Evolutionary conservation across 2,329 filamentous ascomycete genomes (phyloP), one percentile per base, ranked within the genome.

Genomic region (Cyphellophora attinorum): DNA sequence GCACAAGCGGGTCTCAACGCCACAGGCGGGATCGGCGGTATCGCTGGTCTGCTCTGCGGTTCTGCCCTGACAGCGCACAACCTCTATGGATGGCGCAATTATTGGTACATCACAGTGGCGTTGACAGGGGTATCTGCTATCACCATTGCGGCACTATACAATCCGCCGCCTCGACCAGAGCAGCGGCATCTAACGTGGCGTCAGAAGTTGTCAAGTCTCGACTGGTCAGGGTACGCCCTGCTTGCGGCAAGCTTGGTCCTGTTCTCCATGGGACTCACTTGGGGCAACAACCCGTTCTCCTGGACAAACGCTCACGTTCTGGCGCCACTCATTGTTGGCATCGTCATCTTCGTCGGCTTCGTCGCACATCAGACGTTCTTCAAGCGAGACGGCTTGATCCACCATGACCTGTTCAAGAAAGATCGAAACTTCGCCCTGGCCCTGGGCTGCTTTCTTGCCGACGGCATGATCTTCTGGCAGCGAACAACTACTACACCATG

Each of bases 381-480:
- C 50, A 61, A 61, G 4, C 65, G 72, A 0, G 70, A 65, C 0
- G 59, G 61, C 1, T 33, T 56, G 2, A 53, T 76, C 19, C 58
- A 58, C 66, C 0, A 54, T 60, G 5, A 51, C 58, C 12, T 68
- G 72, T 29, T 68, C 72, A 4, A 57, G 53, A 31, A 71, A 78
- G 48, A 62, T 64, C 31, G 61, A 76, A 11, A 81, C 81, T 61
- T 60, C 10, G 66, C 75, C 0, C 60, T 82, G 1, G 60, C 76
- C 40, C 38, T 74, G 2, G 74, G 74, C 5, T 65, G 65, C 2
- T 43, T 76, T 8, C 54, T 70, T 5, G 67, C 81, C 10, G 79
- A 73, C 44, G 76, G 71, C 16, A 79, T 81, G 67, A 73, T 82
- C 58, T 76, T 70, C 1, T 53, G 82, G 2, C 73, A 1, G 55